Base-by-base conservation (phyloP, 2,329 filamentous ascomycete genomes). In the Lasiodiplodia citricola region DNA sequence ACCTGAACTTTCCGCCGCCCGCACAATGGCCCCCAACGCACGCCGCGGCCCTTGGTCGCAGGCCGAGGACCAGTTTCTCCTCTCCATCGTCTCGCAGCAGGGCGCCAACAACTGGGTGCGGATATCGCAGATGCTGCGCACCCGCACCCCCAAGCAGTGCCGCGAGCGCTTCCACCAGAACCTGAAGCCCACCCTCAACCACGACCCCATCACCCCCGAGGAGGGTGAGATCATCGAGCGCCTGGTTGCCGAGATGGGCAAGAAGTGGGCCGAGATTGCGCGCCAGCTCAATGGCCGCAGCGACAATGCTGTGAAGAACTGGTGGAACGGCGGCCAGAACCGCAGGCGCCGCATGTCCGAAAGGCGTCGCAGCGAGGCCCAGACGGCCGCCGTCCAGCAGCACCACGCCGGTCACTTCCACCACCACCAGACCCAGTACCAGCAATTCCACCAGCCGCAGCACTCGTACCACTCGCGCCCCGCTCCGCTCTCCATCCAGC, bases 301-400 rank as follows among this genome's bases (percentile, higher is more conserved):
- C 79, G 94, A 97, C 83, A 97, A 97, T 76, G 92, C 93, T 35
- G 93, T 97, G 71, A 97, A 97, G 87, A 97, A 97, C 80, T 97
- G 94, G 93, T 97, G 92, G 92, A 97, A 97, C 78, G 94, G 94
- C 62, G 92, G 91, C 78, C 92, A 94, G 86, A 97, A 97, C 82
- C 89, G 94, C 75, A 87, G 91, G 75, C 81, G 82, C 75, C 80
- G 83, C 70, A 79, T 78, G 66, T 76, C 76, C 38, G 77, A 79
- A n/a, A 76, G 75, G 23, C 60, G 68, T n/a, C 54, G 68, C 52
- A 66, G 68, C 52, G 55, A 71, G 66, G 55, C 70, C 68, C 52
- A 71, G 70, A 58, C 72, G 55, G 56, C 71, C 66, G 41, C 70
- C 51, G 44, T 70, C 50, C 65, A 70, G 65, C 72, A 73, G 63